These are phyloP conservation scores for Monosporozyma aquatica DNA, from an alignment of 805 yeast species.

Conservation along the genomic window DNA sequence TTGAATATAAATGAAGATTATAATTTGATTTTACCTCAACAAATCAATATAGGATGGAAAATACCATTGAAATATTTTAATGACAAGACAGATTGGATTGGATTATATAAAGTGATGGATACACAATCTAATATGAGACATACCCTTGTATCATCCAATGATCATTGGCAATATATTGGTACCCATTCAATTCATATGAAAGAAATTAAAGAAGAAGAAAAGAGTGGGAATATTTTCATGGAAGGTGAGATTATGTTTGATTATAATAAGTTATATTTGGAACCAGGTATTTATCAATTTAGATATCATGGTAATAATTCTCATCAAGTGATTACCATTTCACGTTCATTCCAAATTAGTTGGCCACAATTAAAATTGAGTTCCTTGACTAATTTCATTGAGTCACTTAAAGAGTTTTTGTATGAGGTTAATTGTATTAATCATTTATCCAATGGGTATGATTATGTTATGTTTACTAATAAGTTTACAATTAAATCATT, in stretches of 20 bases:
- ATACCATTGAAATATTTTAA: conserved; percentile 40
- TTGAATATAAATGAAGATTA: no score
- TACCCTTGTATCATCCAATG: conserved; percentile 53
- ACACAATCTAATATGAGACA: conserved; percentile 46
- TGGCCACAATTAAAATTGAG: conserved; percentile 29
- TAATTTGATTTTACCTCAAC: conserved; percentile 31
- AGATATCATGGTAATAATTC: conserved; percentile 59
- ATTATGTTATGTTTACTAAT: conserved; percentile 7
- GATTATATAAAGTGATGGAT: conserved; percentile 55
- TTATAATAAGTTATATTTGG: conserved; percentile 45
- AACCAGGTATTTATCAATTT: conserved; percentile 64
- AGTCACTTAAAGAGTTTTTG: conserved; percentile 17
- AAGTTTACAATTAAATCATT: conserved; percentile 19
- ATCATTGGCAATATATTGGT: conserved; percentile 53
- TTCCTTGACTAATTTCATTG: conserved; percentile 9
- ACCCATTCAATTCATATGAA: conserved; percentile 1
- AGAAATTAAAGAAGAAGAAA: conserved; percentile 4
- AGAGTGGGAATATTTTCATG: conserved; percentile 13
- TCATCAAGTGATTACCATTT: conserved; percentile 59
- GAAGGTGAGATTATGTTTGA: conserved; percentile 44
- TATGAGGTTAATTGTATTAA: conserved; percentile 17
- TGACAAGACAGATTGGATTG: conserved; percentile 61
- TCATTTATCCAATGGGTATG: conserved; percentile 20
- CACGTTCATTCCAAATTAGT: conserved; percentile 57
- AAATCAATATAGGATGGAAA: conserved; percentile 46